phyloP scores from a whole-genome alignment of 805 yeast species.

The Lipomyces chichibuensis region DNA sequence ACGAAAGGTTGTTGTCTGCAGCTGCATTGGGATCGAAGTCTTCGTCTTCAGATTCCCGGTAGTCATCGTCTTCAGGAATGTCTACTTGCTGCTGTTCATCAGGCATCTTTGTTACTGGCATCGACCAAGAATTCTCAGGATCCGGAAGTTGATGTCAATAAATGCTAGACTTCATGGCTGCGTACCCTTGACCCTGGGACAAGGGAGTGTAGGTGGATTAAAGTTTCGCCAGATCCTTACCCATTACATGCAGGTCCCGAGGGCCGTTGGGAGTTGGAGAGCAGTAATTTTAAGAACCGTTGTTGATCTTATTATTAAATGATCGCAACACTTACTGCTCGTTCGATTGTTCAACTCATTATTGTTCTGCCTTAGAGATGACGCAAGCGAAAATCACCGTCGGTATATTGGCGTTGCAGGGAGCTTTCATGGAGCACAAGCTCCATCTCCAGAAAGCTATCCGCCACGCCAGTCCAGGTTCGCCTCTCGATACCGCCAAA shows the following conservation, averaged over 20 bases:
- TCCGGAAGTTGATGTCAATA: too few species aligned
- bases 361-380: conserved; percentile 9
- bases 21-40: conserved; percentile 35
- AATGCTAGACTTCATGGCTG: too few species aligned
- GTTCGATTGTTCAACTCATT: neutral
- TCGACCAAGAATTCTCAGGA: neutral
- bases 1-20: conserved; percentile 15
- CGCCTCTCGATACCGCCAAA: conserved; percentile 21
- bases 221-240: too few species aligned
- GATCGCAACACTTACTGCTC: too few species aligned
- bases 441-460: conserved; percentile 51
- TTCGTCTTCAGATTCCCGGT: conserved; percentile 39
- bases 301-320: too few species aligned
- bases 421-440: conserved; percentile 75
- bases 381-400: conserved; percentile 41
- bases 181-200: too few species aligned
- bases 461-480: conserved; percentile 25
- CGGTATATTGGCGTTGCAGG: conserved; percentile 79
- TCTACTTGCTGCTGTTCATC: neutral
- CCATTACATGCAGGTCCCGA: too few species aligned
- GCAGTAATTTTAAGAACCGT: too few species aligned
- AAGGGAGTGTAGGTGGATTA: too few species aligned
- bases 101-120: neutral
- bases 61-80: conserved; percentile 33
- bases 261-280: too few species aligned